Base-by-base conservation (phyloP, 1,284 basidiomycete species). In the Ceratobasidium sp. region DNA sequence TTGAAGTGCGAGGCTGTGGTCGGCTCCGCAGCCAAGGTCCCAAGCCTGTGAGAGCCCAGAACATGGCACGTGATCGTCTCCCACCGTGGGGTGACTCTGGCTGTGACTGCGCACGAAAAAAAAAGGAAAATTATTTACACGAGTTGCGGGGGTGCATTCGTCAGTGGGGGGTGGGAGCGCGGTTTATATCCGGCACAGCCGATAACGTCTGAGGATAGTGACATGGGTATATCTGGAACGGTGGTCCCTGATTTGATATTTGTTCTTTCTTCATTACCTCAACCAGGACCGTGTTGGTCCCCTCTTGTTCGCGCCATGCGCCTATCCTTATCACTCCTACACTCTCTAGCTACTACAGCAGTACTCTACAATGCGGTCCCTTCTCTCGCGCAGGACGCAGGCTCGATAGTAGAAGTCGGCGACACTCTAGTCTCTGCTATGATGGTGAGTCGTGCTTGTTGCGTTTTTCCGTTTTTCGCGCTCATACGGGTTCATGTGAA, bases 371-470 rank as follows among this genome's bases (percentile, higher is more conserved):
- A 74, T 74, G 71, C 61, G 25, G 71, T 65, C 56, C 71, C 71
- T 52, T n/a, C 71, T n/a, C 32, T 64, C 49, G 71, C 71, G 71
- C 71, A 74, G 71, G 71, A 40, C 59, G 71, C 71, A 37, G 71
- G 71, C 32, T 74, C 61, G 29, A 73, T 73, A 11, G 43, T 64
- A 0, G 57, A 73, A 54, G 70, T 73, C 19, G 70, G 70, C 22
- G 46, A 73, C 46, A 73, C 70, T 49, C 59, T 73, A 0, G 70
- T 73, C 43, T 73, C 70, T 62, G 70, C 70, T 7, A 73, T 73
- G 70, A 73, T 73, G 70, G 70, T 73, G 8, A 17, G 57, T 17
- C 40, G 56, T 32, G 15, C 7, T 40, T 34, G 9, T 37, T 51
- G 40, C 29, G 44, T 37, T 69, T 22, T 15, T 69, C 11, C 22